Base-by-base conservation (phyloP, 2,329 filamentous ascomycete genomes). In the Coniochaeta hoffmannii region DNA sequence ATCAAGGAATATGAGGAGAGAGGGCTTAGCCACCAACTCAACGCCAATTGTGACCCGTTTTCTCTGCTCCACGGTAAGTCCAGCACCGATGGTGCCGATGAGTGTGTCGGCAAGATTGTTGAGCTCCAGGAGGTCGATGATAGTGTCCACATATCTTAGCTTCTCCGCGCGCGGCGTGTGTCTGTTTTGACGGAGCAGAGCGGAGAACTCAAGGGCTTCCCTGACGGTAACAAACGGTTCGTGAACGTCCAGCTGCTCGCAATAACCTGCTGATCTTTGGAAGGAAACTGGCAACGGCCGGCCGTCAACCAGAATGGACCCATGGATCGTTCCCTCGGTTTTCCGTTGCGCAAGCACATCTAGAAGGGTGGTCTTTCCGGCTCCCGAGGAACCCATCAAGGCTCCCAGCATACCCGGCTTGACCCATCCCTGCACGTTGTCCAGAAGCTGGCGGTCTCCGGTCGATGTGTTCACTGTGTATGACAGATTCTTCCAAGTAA, bases 331-430 rank as follows among this genome's bases (percentile, higher is more conserved):
- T 61, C 89, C 89, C 71, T 89, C 88, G 1, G 87, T 91, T 57
- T 88, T 87, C 62, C 89, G 83, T 58, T 88, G 88, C 5, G 90
- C 90, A 31, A 96, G 78, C 2, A 90, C 88, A 68, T 95, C 90
- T 7, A 95, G 75, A 2, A 96, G 78, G 0, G 38, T 44, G 3
- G 38, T 44, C 12, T 44, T 44, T 4, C 38, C 38, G 4, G 38
- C 38, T 44, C 88, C 89, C 4, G 83, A 89, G 1, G 87, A 88
- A 54, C 90, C 90, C 77, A 94, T 89, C 1, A 95, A 74, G 0
- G 90, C 90, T 44, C 90, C 84, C 80, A 95, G 85, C 17, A 87
- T 71, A 17, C 90, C 89, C 1, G 90, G 90, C 64, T 90, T 91
- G 1, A 85, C 89, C 61, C 89, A 93, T 1, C 90, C 90, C 56